These are phyloP conservation scores for Blastobotrys ciferrii DNA, from an alignment of 1,139 yeast species.

Conservation along the genomic window DNA sequence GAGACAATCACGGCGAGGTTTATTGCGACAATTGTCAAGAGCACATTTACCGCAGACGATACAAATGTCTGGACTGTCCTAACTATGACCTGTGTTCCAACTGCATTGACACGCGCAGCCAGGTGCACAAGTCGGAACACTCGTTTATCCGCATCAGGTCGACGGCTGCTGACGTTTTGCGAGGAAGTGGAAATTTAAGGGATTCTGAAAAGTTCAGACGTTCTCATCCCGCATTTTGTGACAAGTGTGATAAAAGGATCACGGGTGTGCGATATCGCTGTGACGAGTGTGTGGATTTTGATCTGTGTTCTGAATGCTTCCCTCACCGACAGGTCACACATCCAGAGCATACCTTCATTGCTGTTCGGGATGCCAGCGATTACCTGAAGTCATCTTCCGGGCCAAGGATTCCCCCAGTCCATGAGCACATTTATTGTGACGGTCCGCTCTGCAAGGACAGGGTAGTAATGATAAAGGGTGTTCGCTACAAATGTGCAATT, in stretches of 20 bases:
- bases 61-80: slow-evolving; percentile 49
- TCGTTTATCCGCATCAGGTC: neutral
- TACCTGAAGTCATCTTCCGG: neutral
- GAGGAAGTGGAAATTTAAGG: neutral
- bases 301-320: slow-evolving; percentile 48
- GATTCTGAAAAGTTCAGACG: neutral
- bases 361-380: slow-evolving; percentile 17
- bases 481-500: slow-evolving; percentile 49
- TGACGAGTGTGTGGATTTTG: slow-evolving; percentile 51
- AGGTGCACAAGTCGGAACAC: neutral
- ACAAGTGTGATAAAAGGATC: slow-evolving; percentile 23
- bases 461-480: slow-evolving; percentile 39
- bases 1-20: neutral
- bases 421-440: slow-evolving; percentile 41
- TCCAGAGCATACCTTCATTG: slow-evolving; percentile 26
- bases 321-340: slow-evolving; percentile 10
- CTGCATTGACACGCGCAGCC: slow-evolving; percentile 31
- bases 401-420: slow-evolving; percentile 18
- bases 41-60: slow-evolving; percentile 35
- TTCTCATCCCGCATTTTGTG: slow-evolving; percentile 21
- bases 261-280: slow-evolving; percentile 46
- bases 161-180: neutral
- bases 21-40: slow-evolving; percentile 20
- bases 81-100: slow-evolving; percentile 52
- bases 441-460: slow-evolving; percentile 38